Evolutionary conservation across 768 basidiomycete species (phyloP), one percentile per base, ranked within the genome.

Genomic region (Mycena indigotica): DNA sequence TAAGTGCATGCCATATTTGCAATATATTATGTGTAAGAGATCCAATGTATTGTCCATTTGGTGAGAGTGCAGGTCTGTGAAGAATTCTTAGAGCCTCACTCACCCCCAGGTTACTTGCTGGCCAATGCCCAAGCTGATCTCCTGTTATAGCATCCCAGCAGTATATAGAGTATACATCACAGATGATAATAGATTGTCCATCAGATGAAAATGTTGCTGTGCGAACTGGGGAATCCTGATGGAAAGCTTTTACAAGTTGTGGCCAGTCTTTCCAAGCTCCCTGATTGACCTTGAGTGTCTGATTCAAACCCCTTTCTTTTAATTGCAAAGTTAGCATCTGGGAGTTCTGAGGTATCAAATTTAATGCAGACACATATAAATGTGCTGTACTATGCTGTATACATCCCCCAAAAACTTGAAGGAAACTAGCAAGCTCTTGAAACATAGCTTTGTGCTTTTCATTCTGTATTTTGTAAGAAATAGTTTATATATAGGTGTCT

Each of bases 331-430:
- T n/a, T n/a, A n/a, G n/a, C n/a, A n/a, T n/a, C n/a, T n/a, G n/a
- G n/a, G n/a, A n/a, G n/a, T n/a, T 52, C 26, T 39, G 1, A 26
- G 57, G 52, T 29, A 52, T 25, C 0, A 53, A n/a, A 3, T 45
- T 46, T 12, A 58, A 24, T 8, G 52, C 52, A 2, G 57, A 53
- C 1, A 58, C 3, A 23, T 58, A 53, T 3, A 58, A 28, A 30
- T 58, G 57, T 6, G 52, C 45, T 1, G 21, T 15, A 24, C 57
- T 53, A 4, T 58, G 26, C 21, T 13, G 21, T 5, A 58, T 53
- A 26, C 21, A 46, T 8, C n/a, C 26, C 1, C 21, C 13, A 50
- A 53, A 58, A 40, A 49, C 19, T 1, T 5, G n/a, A 28, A 53
- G 39, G 26, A 58, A 49, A 39, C 44, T 30, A 10, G 1, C 41